Evolutionary conservation across 2,329 filamentous ascomycete genomes (phyloP).

Genomic region (Thelonectria blattea): DNA sequence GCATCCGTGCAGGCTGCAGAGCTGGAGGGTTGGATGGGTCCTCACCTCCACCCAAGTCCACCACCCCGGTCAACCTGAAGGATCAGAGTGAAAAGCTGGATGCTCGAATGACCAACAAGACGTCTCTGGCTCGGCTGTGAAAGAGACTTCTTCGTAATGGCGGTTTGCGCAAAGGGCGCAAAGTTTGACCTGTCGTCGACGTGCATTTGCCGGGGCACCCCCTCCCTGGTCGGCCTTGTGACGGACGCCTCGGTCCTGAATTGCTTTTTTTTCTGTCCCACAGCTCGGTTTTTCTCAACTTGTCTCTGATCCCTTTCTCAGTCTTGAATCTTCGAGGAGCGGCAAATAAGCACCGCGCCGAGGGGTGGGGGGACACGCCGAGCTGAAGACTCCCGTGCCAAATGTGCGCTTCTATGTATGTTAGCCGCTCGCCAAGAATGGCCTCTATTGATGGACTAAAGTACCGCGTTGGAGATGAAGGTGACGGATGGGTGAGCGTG

Average conservation of each 20-base stretch:
- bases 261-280: neutral
- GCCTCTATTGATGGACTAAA: conserved; percentile 14
- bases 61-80: conserved; percentile 16
- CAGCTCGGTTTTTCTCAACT: neutral
- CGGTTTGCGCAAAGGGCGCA: neutral
- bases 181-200: neutral
- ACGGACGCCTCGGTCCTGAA: neutral
- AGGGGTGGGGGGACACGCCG: neutral
- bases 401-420: conserved; percentile 13
- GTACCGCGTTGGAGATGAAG: neutral
- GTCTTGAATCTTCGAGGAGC: neutral
- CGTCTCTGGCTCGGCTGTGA: neutral
- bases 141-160: neutral
- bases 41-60: neutral
- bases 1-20: neutral
- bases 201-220: neutral
- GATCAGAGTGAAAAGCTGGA: neutral
- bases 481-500: neutral
- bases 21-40: neutral
- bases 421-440: conserved; percentile 9
- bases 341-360: neutral
- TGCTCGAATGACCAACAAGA: conserved; percentile 3
- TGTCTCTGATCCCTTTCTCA: neutral
- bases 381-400: conserved; percentile 11
- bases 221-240: neutral